Percentiles rank a stretch among this genome's conserved stretches.
Conservation (phyloP, 2,329 filamentous ascomycete species). For the Arthrobotrys conoides region DNA sequence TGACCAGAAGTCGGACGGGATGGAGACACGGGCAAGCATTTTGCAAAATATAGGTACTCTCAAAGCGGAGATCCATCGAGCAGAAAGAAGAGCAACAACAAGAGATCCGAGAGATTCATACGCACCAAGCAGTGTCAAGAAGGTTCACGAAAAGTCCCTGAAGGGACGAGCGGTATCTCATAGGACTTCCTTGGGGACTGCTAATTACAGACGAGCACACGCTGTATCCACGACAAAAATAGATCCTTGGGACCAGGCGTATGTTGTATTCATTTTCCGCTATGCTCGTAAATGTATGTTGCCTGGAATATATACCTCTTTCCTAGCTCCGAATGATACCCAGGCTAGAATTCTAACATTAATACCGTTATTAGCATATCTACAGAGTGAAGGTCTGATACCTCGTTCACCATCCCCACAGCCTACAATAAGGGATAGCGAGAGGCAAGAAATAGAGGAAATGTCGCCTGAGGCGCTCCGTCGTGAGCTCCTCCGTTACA, state of each 20-base stretch:
- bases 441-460: conserved; percentile 7
- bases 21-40: conserved; percentile 29
- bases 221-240: background rate
- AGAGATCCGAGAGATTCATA: background rate
- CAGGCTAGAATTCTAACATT: background rate
- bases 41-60: conserved; percentile 28
- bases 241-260: conserved; percentile 16
- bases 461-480: conserved; percentile 41
- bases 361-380: conserved; percentile 7
- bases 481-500: conserved; percentile 24
- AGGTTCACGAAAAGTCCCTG: conserved; percentile 45
- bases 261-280: conserved; percentile 46
- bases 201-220: background rate
- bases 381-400: conserved; percentile 46
- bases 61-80: conserved; percentile 18
- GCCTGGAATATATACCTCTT: background rate
- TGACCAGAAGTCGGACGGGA: conserved; percentile 24
- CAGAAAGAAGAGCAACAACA: background rate
- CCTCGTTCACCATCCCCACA: conserved; percentile 36
- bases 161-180: conserved; percentile 46
- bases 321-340: background rate
- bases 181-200: conserved; percentile 18
- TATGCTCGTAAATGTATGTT: conserved; percentile 39
- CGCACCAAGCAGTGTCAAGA: background rate
- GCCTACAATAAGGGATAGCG: background rate